A percentile compares a stretch with the other conserved stretches of the same genome.
phyloP scores from a whole-genome alignment of 345 rosid species.

The Limnanthes douglasii region DNA sequence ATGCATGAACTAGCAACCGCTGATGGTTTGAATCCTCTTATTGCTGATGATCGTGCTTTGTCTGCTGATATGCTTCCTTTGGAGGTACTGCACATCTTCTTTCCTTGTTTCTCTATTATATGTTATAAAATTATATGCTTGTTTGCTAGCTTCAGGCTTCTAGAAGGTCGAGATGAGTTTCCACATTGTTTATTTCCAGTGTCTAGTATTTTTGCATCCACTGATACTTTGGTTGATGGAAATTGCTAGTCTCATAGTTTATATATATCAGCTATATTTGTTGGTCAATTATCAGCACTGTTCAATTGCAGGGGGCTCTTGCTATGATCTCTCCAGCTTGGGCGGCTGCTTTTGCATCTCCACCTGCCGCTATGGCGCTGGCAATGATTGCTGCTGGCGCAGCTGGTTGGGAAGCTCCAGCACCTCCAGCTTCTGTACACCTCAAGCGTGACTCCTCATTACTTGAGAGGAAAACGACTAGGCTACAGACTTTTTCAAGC shows the following conservation, averaged over 20 bases:
- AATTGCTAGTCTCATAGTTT: background rate
- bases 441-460: slow-evolving; percentile 76
- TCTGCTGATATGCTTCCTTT: slow-evolving; percentile 87
- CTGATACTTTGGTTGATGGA: background rate
- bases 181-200: background rate
- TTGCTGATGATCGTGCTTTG: slow-evolving; percentile 84
- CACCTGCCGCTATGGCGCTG: slow-evolving; percentile 99
- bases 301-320: slow-evolving; percentile 63
- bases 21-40: slow-evolving; percentile 96
- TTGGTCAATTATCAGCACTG: background rate
- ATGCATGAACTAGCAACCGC: slow-evolving; percentile 96
- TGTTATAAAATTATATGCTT: background rate
- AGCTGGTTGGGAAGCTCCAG: slow-evolving; percentile 69
- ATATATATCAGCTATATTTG: background rate
- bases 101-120: slow-evolving; percentile 1
- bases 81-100: slow-evolving; percentile 47
- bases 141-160: background rate
- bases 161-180: no score
- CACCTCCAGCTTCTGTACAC: slow-evolving; percentile 43
- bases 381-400: slow-evolving; percentile 99
- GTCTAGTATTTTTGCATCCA: background rate
- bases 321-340: slow-evolving; percentile 89
- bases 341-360: slow-evolving; percentile 99
- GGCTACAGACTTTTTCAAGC: slow-evolving; percentile 81
- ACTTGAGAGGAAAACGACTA: slow-evolving; percentile 70